Conservation (phyloP, 768 basidiomycete species). For the Trichaptum fuscoviolaceum region DNA sequence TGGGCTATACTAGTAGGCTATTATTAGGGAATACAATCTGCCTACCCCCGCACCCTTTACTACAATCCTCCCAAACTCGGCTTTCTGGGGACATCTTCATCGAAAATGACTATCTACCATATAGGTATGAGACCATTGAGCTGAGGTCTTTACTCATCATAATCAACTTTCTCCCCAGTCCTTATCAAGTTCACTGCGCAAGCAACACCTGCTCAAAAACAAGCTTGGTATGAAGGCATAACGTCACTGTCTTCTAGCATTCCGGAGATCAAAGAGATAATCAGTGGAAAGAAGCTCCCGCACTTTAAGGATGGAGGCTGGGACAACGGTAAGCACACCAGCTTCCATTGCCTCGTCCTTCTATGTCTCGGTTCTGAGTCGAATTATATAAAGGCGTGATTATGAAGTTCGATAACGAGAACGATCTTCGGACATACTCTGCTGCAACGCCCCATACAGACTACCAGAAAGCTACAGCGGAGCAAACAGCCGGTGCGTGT, state of each 20-base stretch:
- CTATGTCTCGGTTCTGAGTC: background rate
- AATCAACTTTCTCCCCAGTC: conserved; percentile 4
- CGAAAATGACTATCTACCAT: background rate
- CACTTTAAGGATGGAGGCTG: conserved; percentile 10
- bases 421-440: conserved; percentile 10
- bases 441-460: conserved; percentile 11
- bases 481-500: background rate
- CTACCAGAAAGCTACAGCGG: conserved; percentile 2
- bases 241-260: conserved; percentile 8
- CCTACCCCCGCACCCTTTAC: too few relatives aligned
- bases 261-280: conserved; percentile 10
- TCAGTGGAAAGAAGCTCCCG: conserved; percentile 12
- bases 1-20: too few relatives aligned
- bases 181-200: conserved; percentile 11
- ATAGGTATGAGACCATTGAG: background rate
- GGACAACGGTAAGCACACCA: conserved; percentile 11
- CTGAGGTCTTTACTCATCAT: background rate
- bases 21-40: too few relatives aligned
- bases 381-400: conserved; percentile 13
- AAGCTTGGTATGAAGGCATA: conserved; percentile 9
- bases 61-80: background rate
- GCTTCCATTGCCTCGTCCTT: background rate
- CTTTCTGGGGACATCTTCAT: background rate
- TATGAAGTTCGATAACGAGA: conserved; percentile 12
- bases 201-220: conserved; percentile 11